These are phyloP conservation scores for Phytophthora tentaculata DNA, from an alignment of 352 stramenopile species.

Conservation along the genomic window DNA sequence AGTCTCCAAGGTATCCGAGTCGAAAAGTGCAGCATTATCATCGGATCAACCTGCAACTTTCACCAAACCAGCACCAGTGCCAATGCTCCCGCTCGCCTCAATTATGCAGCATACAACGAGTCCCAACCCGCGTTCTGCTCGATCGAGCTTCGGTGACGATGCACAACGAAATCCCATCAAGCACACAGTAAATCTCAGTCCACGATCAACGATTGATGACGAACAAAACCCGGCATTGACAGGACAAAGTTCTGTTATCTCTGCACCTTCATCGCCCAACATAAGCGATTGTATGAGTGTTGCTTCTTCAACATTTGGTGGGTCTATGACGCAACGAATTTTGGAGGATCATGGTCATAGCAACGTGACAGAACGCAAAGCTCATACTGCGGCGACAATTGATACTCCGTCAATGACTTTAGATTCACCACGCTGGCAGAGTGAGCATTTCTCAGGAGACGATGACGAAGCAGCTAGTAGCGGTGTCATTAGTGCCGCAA, in stretches of 20 bases:
- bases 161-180: conserved; percentile 9
- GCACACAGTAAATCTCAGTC: conserved; percentile 7
- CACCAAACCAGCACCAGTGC: conserved; percentile 18
- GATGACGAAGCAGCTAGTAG: conserved; percentile 20
- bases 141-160: conserved; percentile 31
- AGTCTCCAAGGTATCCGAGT: conserved; percentile 6
- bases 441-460: conserved; percentile 16
- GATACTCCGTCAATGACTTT: conserved; percentile 2
- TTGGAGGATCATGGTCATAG: conserved; percentile 13
- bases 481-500: neutral
- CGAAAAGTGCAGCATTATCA: conserved; percentile 4
- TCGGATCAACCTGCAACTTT: conserved; percentile 5
- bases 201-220: conserved; percentile 19
- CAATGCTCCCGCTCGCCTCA: conserved; percentile 20
- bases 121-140: conserved; percentile 25
- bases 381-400: neutral
- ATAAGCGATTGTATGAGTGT: conserved; percentile 31
- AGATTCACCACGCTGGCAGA: conserved; percentile 28
- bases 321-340: conserved; percentile 12
- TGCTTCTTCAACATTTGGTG: conserved; percentile 29
- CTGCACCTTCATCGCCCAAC: conserved; percentile 24
- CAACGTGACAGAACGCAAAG: conserved; percentile 16
- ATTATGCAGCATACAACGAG: conserved; percentile 16
- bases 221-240: conserved; percentile 7
- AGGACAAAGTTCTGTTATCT: conserved; percentile 11